These are phyloP conservation scores for Rhododendron ferrugineum DNA, from an alignment of 148 eudicot species.

Conservation along the genomic window DNA sequence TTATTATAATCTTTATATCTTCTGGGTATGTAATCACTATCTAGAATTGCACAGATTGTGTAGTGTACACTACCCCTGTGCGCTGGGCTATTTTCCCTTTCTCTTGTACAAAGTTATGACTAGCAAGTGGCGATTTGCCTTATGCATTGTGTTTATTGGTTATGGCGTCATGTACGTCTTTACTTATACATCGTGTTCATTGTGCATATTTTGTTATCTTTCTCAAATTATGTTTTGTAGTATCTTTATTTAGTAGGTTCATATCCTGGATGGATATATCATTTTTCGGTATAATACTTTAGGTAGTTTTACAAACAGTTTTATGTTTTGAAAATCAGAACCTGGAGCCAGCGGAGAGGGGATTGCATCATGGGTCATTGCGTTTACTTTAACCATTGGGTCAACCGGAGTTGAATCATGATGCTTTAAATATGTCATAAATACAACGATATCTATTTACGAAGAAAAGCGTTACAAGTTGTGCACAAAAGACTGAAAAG, in stretches of 20 bases:
- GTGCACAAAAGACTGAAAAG: not conserved
- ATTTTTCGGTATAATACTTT: not conserved
- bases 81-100: not conserved
- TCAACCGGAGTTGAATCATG: not conserved
- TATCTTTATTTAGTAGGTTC: not conserved
- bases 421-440: not conserved
- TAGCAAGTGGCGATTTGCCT: not conserved
- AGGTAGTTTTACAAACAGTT: not conserved
- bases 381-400: not conserved
- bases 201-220: not conserved
- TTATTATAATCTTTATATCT: not conserved
- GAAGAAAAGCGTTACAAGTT: not conserved
- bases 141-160: not conserved
- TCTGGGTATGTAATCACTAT: not conserved
- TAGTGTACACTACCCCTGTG: not conserved
- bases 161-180: not conserved
- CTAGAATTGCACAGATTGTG: not conserved
- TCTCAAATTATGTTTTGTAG: not conserved
- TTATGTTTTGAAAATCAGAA: not conserved
- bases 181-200: not conserved
- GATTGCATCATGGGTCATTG: not conserved
- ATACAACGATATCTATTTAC: not conserved
- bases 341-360: not conserved
- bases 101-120: not conserved
- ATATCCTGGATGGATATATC: not conserved